Evolutionary conservation across 371 early-diverging fungal species (phyloP), one percentile per base, ranked within the genome.

Genomic region (Basidiobolus meristosporus): DNA sequence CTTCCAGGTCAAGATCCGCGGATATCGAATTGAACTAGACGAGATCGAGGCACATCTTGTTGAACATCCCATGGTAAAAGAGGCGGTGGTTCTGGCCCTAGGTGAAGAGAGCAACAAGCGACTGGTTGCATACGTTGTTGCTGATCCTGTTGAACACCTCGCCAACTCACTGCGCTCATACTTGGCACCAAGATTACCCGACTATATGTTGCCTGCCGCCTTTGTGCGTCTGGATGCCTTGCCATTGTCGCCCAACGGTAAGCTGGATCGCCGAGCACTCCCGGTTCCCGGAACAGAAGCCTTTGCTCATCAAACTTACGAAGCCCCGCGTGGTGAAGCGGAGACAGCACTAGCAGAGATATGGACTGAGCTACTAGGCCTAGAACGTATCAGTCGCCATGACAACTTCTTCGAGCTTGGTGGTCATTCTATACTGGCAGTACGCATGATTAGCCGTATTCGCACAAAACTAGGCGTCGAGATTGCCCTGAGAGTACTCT

Each of bases 1-100:
- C 15, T 4, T 39, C 28, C 50, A 49, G 15, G 42, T 53, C 36
- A 53, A 53, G 41, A 44, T 53, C 16, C 35, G 48, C 23, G 53
- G 53, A 0, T 48, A 37, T 42, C 48, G 53, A 14, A 38, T 53
- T 2, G 53, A 53, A 38, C 41, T 53, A 0, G 42, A 42, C 0
- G 53, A 53, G 34, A 38, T 53, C 7, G 49, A 53, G 23, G 22
- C 38, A 15, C 36, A 40, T 3, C 41, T 48, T 19, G 38, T 11
- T n/a, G 37, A 39, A 7, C 41, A 44, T 16, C 20, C 40, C 0
- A 0, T n/a, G 0, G 44, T 48, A 6, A 9, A n/a, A 1, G 39
- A 46, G 3, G 39, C 17, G 1, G 19, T 32, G 4, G 44, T 44
- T 2, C 18, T 40, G 1, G 23, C 32, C 1, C 6, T 32, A 1